These are phyloP conservation scores for Phaffomyces thermotolerans DNA, from an alignment of 805 yeast species.

Conservation along the genomic window DNA sequence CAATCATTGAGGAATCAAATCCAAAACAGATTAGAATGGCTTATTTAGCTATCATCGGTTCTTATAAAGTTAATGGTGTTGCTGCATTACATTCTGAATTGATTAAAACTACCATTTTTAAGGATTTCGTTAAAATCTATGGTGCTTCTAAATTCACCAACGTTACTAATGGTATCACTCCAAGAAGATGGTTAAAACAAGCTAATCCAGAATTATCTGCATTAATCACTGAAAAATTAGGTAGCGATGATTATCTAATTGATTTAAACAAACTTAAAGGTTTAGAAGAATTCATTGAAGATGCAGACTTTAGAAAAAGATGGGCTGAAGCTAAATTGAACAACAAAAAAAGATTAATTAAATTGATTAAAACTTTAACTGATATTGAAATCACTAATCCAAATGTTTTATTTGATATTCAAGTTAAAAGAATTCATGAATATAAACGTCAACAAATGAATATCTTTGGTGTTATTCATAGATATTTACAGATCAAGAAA, in stretches of 20 bases:
- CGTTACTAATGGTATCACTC: constrained; percentile 93
- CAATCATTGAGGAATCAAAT: constrained; percentile 74
- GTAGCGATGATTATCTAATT: constrained; percentile 62
- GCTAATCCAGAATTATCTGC: constrained; percentile 78
- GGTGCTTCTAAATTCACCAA: constrained; percentile 82
- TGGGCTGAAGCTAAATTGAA: constrained; percentile 69
- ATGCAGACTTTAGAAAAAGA: constrained; percentile 52
- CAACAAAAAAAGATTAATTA: constrained; percentile 64
- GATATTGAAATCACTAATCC: constrained; percentile 52
- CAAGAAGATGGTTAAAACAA: constrained; percentile 93
- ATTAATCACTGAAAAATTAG: constrained; percentile 66
- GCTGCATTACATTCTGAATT: constrained; percentile 93
- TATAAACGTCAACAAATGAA: constrained; percentile 93
- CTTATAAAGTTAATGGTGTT: constrained; percentile 92
- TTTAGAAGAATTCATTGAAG: constrained; percentile 60
- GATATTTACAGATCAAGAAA: constrained; percentile 71
- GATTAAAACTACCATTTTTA: constrained; percentile 81
- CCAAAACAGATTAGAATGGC: constrained; percentile 93
- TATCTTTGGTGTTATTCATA: constrained; percentile 79
- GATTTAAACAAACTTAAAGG: constrained; percentile 61
- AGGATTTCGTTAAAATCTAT: constrained; percentile 78
- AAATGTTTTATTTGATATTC: constrained; percentile 77
- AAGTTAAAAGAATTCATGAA: constrained; percentile 92
- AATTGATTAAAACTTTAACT: constrained; percentile 57
- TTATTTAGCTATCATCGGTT: constrained; percentile 80